phyloP scores from a whole-genome alignment of 176 grass and related monocot genomes.

The Calamus simplicifolius region DNA sequence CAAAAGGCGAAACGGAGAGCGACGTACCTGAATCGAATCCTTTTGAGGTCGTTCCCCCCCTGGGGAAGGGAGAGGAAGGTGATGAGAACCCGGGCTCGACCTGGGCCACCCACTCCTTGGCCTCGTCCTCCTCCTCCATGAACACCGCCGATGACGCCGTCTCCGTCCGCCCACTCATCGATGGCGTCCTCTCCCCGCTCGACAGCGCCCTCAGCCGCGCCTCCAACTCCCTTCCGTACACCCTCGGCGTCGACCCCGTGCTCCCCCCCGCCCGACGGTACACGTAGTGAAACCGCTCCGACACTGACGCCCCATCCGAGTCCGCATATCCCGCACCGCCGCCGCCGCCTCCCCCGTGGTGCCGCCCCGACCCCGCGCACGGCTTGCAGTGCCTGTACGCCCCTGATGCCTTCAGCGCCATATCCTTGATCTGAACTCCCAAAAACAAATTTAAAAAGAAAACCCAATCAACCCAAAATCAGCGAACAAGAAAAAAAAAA shows the following conservation, averaged over 20 bases:
- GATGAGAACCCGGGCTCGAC: constrained; percentile 97
- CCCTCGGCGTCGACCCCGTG: constrained; percentile 37
- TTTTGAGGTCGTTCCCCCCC: constrained; percentile 92
- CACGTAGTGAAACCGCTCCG: constrained; percentile 44
- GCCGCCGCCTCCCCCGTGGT: constrained; percentile 25
- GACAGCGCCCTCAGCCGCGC: constrained; percentile 24
- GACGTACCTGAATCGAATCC: constrained; percentile 90
- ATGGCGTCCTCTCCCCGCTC: constrained; percentile 64
- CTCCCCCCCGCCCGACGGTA: constrained; percentile 28
- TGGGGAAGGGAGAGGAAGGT: constrained; percentile 77
- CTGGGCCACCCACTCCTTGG: constrained; percentile 91
- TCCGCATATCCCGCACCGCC: constrained; percentile 48
- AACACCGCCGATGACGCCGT: constrained; percentile 21
- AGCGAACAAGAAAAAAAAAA: neutral
- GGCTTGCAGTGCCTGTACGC: constrained; percentile 98
- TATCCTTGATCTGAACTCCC: constrained; percentile 73
- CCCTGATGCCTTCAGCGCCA: constrained; percentile 83
- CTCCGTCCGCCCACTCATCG: constrained; percentile 70
- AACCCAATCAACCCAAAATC: constrained; percentile 10
- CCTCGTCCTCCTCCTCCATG: constrained; percentile 42
- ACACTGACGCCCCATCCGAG: constrained; percentile 42
- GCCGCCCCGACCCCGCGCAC: constrained; percentile 44
- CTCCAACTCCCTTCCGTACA: constrained; percentile 19
- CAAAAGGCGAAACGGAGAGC: no score
- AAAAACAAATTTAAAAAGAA: constrained; percentile 4